These are phyloP conservation scores for Myxozyma lipomycoides DNA, from an alignment of 805 yeast species.

Conservation along the genomic window DNA sequence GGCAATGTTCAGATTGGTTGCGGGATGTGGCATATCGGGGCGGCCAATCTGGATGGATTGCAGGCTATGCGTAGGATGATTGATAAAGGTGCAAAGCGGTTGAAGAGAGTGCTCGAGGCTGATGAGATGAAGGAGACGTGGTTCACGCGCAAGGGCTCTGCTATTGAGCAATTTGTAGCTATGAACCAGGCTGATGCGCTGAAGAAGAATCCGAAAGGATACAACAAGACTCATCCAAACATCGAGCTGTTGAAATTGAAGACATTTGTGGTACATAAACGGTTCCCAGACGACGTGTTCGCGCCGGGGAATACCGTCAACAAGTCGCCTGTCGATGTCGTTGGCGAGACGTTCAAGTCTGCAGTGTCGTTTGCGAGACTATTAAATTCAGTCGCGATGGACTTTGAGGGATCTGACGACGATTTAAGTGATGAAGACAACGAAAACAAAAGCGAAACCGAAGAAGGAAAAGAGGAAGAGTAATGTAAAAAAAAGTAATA, in stretches of 20 bases:
- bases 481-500: conserved; percentile 74
- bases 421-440: background rate
- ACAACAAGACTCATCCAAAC: conserved; percentile 24
- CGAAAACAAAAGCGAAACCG: background rate
- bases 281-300: conserved; percentile 11
- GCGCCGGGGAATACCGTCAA: conserved; percentile 4
- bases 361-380: conserved; percentile 19
- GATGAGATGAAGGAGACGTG: conserved; percentile 10
- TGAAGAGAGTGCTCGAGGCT: conserved; percentile 13
- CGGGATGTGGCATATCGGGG: conserved; percentile 26
- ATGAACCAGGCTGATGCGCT: conserved; percentile 29
- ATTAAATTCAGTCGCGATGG: background rate
- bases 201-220: conserved; percentile 28
- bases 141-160: background rate
- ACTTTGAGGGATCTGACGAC: background rate
- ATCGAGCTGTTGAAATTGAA: conserved; percentile 25
- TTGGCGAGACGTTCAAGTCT: conserved; percentile 12
- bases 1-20: conserved; percentile 20
- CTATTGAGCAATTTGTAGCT: conserved; percentile 11
- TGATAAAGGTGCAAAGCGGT: conserved; percentile 22
- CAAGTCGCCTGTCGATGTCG: conserved; percentile 10
- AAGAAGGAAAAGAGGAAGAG: conserved; percentile 63
- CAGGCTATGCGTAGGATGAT: conserved; percentile 18
- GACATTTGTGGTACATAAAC: conserved; percentile 15
- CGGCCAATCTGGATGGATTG: conserved; percentile 18